Evolutionary conservation across 305 asterid species (phyloP), one percentile per base, ranked within the genome.

Genomic region (Fraxinus paxiana): DNA sequence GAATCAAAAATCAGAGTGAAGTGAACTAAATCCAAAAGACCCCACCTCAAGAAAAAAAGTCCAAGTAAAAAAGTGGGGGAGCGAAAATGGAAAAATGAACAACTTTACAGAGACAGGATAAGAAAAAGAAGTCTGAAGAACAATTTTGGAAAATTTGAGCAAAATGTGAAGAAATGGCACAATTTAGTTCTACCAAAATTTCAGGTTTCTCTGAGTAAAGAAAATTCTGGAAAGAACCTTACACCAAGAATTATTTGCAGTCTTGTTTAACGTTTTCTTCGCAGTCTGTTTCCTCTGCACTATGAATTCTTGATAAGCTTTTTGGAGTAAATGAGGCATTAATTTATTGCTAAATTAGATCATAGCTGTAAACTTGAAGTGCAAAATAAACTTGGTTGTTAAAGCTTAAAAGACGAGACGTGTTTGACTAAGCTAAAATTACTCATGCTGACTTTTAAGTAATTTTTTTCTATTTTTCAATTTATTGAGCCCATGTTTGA

Each of bases 1-100:
- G 77, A 79, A 78, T 76, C 79, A 81, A 37, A 41, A 72, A 28
- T 12, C 75, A 81, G 35, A 61, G 34, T 76, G 72, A 86, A 80
- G 73, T 84, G 51, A 82, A 82, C 82, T 82, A 82, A 72, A 82
- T 77, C 72, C 13, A 70, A 73, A 41, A 85, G 88, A 82, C 85
- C 91, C 91, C 88, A 83, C 88, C 65, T 80, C 70, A 20, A 65
- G 61, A 84, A 80, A 82, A 82, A 82, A 82, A 79, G 80, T 26
- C 76, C 51, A 67, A 76, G 82, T 37, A n/a, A 31, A 33, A 35
- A 74, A 59, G 41, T 78, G 76, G 65, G 70, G 31, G 17, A 70
- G 35, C 77, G 79, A 56, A 70, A 26, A 31, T 12, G 54, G 72
- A 63, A 13, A 86, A 86, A 81, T 7, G 65, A 35, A 71, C 72